Percentiles rank a stretch among this genome's conserved stretches.
Conservation (phyloP, 2,329 filamentous ascomycete species). For the Fonsecaea pedrosoi region DNA sequence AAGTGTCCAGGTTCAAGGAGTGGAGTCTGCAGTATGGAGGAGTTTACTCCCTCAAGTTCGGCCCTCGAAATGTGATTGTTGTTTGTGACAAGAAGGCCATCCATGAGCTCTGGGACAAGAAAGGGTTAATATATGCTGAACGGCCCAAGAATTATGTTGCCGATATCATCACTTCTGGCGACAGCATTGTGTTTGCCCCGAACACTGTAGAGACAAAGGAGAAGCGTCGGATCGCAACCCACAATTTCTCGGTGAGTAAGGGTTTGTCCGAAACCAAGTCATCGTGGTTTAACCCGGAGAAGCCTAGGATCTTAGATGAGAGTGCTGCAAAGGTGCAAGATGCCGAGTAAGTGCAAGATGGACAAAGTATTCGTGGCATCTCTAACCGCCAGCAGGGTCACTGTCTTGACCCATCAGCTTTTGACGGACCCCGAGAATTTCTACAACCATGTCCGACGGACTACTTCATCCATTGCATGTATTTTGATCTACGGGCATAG, state of each 20-base stretch:
- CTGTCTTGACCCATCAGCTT: constrained; percentile 23
- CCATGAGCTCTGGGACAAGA: constrained; percentile 55
- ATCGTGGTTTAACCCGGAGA: constrained; percentile 36
- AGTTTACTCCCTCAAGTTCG: constrained; percentile 52
- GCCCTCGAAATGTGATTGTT: constrained; percentile 49
- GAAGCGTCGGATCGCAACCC: constrained; percentile 16
- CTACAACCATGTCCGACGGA: constrained; percentile 34
- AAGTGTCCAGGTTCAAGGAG: constrained; percentile 50
- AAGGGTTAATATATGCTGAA: constrained; percentile 51
- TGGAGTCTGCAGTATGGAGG: constrained; percentile 53
- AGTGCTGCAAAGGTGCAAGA: constrained; percentile 19
- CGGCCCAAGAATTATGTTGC: constrained; percentile 43
- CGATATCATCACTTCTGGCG: constrained; percentile 19
- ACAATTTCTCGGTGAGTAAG: constrained; percentile 22
- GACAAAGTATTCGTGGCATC: too few relatives aligned
- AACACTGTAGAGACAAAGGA: constrained; percentile 7
- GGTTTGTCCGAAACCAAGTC: neutral
- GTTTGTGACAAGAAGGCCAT: constrained; percentile 50
- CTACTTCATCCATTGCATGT: constrained; percentile 33
- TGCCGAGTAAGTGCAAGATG: constrained; percentile 13
- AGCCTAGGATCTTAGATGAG: constrained; percentile 22
- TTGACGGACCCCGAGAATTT: constrained; percentile 26
- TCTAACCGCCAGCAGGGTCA: constrained; percentile 5
- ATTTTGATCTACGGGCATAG: constrained; percentile 33
- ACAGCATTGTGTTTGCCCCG: constrained; percentile 17